Conservation (phyloP, 2,329 filamentous ascomycete genomes). For the Delphinella strobiligena region DNA sequence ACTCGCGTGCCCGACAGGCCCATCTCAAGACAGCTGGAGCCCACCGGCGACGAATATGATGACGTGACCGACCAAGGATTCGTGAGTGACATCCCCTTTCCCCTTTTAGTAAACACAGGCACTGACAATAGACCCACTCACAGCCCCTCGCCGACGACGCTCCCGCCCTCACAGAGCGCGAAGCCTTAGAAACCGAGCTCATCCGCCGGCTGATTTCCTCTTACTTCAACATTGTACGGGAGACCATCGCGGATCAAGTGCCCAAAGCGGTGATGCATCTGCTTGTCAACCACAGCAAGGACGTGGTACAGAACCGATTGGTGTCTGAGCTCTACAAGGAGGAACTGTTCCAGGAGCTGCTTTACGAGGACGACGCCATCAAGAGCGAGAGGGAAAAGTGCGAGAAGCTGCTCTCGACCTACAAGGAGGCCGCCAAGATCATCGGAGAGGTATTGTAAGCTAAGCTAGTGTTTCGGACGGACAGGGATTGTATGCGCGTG, state of each 20-base stretch:
- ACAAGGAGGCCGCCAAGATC: slow-evolving; percentile 95
- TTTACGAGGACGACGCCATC: slow-evolving; percentile 95
- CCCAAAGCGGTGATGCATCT: slow-evolving; percentile 99
- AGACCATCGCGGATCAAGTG: slow-evolving; percentile 97
- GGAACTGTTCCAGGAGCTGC: slow-evolving; percentile 73
- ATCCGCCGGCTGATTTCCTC: slow-evolving; percentile 94
- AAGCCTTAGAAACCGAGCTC: slow-evolving; percentile 93
- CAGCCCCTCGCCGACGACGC: slow-evolving; percentile 44
- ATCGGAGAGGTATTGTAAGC: slow-evolving; percentile 81
- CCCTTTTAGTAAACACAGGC: slow-evolving; percentile 26
- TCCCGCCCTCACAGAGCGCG: slow-evolving; percentile 83
- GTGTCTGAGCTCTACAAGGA: slow-evolving; percentile 96
- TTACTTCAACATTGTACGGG: slow-evolving; percentile 98
- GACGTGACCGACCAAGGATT: slow-evolving; percentile 40
- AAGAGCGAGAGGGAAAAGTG: slow-evolving; percentile 98
- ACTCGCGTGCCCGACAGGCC: slow-evolving; percentile 34
- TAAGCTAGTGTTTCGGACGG: no score
- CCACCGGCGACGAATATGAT: slow-evolving; percentile 24
- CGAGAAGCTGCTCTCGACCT: slow-evolving; percentile 87
- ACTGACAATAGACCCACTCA: slow-evolving; percentile 24
- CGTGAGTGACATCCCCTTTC: slow-evolving; percentile 35
- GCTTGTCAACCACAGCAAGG: slow-evolving; percentile 95
- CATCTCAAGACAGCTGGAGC: slow-evolving; percentile 18
- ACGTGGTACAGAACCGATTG: slow-evolving; percentile 91
- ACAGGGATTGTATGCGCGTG: no score